Percentiles rank a stretch among this genome's conserved stretches.
Conservation (phyloP, 1,284 basidiomycete genomes). For the Ustilago shanxiensis region DNA sequence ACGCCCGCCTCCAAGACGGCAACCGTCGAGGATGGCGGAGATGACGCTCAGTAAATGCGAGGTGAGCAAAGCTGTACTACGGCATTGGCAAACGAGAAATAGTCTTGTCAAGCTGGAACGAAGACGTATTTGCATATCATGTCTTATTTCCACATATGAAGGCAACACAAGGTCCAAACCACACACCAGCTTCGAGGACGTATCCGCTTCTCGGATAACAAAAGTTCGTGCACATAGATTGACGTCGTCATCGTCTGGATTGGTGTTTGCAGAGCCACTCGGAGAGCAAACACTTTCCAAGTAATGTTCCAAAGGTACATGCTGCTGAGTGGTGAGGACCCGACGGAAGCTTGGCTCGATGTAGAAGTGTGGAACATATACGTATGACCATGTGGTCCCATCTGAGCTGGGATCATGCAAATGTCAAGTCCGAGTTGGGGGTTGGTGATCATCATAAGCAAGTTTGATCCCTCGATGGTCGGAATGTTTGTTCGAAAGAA, state of each 20-base stretch:
- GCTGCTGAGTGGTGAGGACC: not conserved
- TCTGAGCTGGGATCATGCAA: not conserved
- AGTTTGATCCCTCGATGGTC: not conserved
- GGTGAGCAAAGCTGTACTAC: not conserved
- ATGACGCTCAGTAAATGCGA: conserved; percentile 18
- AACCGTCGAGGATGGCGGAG: conserved; percentile 33
- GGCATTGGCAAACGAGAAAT: not conserved
- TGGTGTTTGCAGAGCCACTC: not conserved
- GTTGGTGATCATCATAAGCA: not conserved
- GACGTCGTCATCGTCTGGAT: not conserved
- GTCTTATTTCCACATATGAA: not conserved
- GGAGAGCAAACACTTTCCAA: not conserved
- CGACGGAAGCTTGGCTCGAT: not conserved
- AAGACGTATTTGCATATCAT: not conserved
- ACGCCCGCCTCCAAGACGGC: conserved; percentile 23
- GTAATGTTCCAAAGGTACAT: not conserved
- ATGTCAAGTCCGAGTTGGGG: not conserved
- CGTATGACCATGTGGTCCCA: not conserved
- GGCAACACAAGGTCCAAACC: not conserved
- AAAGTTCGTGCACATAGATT: not conserved
- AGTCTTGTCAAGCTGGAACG: no score
- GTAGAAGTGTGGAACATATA: not conserved
- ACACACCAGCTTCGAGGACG: not conserved
- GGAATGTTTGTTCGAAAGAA: not conserved
- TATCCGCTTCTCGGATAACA: not conserved